Conservation (phyloP, 2,329 filamentous ascomycete species). For the Cadophora gregata region DNA sequence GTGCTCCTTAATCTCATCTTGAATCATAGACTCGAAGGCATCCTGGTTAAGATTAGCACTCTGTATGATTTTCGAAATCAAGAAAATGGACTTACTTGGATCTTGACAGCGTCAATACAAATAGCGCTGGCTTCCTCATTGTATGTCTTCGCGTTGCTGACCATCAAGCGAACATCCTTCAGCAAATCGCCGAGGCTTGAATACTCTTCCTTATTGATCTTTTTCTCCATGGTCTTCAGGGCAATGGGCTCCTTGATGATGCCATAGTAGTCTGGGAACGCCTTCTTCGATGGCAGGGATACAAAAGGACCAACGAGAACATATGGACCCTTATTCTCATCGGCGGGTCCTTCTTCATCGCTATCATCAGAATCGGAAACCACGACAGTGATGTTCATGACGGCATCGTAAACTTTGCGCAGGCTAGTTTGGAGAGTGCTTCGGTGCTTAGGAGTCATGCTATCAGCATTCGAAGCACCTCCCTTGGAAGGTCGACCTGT, state of each 20-base stretch:
- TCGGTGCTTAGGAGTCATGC: constrained; percentile 72
- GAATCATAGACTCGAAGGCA: constrained; percentile 60
- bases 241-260: constrained; percentile 92
- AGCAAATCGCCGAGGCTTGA: constrained; percentile 79
- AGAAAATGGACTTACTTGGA: constrained; percentile 71
- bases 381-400: constrained; percentile 82
- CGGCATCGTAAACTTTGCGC: constrained; percentile 74
- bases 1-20: constrained; percentile 59
- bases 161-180: constrained; percentile 82
- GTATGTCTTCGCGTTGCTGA: constrained; percentile 91
- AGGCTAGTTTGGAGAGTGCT: constrained; percentile 80
- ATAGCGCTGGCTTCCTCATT: constrained; percentile 95
- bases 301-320: constrained; percentile 94
- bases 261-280: constrained; percentile 94
- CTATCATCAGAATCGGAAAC: constrained; percentile 58
- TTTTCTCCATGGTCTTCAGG: constrained; percentile 93
- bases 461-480: constrained; percentile 52
- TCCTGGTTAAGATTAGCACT: constrained; percentile 53
- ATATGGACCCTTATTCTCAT: constrained; percentile 65
- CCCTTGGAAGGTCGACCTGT: constrained; percentile 69
- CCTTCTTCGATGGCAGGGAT: constrained; percentile 84
- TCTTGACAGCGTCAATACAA: constrained; percentile 89
- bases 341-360: constrained; percentile 44
- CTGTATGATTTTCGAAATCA: background rate
- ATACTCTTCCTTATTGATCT: constrained; percentile 97